A percentile compares a stretch with the other conserved stretches of the same genome.
Evolutionary conservation across 805 yeast genomes (phyloP).

Genomic region (Cyberlindnera suaveolens): DNA sequence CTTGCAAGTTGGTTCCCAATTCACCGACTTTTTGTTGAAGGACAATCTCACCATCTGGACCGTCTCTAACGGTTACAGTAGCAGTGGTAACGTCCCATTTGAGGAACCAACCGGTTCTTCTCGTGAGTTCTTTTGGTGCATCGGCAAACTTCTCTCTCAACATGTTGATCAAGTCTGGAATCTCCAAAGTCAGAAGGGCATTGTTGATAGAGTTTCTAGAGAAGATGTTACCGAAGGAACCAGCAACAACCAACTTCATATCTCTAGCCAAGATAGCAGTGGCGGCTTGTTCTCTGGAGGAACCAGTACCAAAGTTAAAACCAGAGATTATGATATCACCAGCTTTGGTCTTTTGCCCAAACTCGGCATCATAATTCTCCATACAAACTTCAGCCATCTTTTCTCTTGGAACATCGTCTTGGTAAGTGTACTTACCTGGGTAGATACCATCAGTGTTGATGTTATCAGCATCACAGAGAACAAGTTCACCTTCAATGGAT

Average conservation of each 20-base stretch:
- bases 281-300: conserved; percentile 98
- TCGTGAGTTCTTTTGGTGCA: conserved; percentile 64
- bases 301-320: conserved; percentile 96
- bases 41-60: conserved; percentile 45
- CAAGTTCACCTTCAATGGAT: conserved; percentile 82
- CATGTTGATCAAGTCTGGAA: conserved; percentile 77
- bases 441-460: conserved; percentile 98
- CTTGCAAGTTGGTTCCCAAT: conserved; percentile 91
- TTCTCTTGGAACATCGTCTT: conserved; percentile 91
- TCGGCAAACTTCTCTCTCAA: conserved; percentile 62
- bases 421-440: conserved; percentile 98
- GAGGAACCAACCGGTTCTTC: conserved; percentile 91
- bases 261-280: conserved; percentile 95
- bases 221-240: conserved; percentile 96
- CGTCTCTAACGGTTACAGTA: conserved; percentile 70
- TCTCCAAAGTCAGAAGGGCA: conserved; percentile 88
- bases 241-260: conserved; percentile 88
- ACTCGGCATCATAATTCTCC: conserved; percentile 96
- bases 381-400: conserved; percentile 99
- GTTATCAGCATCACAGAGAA: conserved; percentile 93
- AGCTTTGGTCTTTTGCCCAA: conserved; percentile 70
- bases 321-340: conserved; percentile 92
- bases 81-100: conserved; percentile 91
- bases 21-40: conserved; percentile 90
- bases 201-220: conserved; percentile 94